phyloP scores from a whole-genome alignment of 306 rosid species.

The Gillenia trifoliata region DNA sequence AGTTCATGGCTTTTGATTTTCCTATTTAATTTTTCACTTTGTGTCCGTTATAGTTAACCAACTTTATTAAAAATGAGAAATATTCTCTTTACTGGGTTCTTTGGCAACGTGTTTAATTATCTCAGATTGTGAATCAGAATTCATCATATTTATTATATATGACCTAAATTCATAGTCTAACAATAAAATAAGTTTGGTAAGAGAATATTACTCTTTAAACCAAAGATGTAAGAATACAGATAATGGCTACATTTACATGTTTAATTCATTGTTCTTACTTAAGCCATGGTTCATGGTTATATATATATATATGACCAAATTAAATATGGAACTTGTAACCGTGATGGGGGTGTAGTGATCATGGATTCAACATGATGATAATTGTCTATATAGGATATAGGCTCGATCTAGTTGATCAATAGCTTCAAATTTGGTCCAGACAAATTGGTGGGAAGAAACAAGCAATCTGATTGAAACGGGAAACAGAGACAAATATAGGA shows the following conservation, averaged over 20 bases:
- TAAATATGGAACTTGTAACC: too few relatives aligned
- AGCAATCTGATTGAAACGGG: constrained; percentile 5
- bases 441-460: constrained; percentile 9
- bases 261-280: too few relatives aligned
- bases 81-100: neutral
- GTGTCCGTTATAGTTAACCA: neutral
- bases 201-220: too few relatives aligned
- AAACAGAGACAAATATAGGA: neutral
- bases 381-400: neutral
- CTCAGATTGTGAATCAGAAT: too few relatives aligned
- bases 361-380: neutral
- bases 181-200: too few relatives aligned
- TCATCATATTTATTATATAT: neutral
- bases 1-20: too few relatives aligned
- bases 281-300: too few relatives aligned
- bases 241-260: neutral
- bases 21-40: neutral
- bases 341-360: neutral
- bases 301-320: too few relatives aligned
- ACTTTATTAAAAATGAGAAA: neutral
- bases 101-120: neutral
- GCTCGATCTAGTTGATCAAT: neutral
- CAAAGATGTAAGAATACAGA: too few relatives aligned
- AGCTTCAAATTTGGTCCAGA: constrained; percentile 3
- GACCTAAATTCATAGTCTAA: neutral